Evolutionary conservation across 805 yeast species (phyloP).

Genomic region (Wickerhamomyces rabaulensis): DNA sequence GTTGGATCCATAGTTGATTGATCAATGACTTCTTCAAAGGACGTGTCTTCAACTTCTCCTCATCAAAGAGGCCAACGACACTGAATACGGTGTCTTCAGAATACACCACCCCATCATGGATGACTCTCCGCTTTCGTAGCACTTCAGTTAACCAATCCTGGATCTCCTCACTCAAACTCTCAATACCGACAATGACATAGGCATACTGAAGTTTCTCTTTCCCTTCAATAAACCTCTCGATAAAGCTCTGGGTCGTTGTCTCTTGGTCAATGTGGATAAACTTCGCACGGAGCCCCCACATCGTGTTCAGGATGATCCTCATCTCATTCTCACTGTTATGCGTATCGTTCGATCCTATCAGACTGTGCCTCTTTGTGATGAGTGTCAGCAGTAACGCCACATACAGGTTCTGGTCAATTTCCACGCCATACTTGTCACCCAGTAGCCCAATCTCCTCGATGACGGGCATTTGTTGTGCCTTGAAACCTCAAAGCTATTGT

Average conservation of each 20-base stretch:
- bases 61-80: neutral
- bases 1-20: neutral
- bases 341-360: conserved; percentile 19
- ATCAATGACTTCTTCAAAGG: neutral
- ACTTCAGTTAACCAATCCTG: conserved; percentile 5
- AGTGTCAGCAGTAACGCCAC: conserved; percentile 1
- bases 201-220: neutral
- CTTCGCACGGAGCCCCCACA: conserved; percentile 9
- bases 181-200: conserved; percentile 10
- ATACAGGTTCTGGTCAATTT: neutral
- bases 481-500: no score
- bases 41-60: neutral
- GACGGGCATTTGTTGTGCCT: neutral
- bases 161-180: conserved; percentile 8
- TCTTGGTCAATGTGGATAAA: neutral
- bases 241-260: neutral
- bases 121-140: conserved; percentile 16
- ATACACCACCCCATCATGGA: neutral
- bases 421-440: neutral
- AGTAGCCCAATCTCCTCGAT: neutral
- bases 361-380: conserved; percentile 22
- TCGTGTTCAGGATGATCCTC: conserved; percentile 5
- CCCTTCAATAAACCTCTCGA: neutral
- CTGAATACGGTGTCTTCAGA: neutral
- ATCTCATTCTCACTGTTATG: conserved; percentile 15